These are phyloP conservation scores for Aspergillus neotritici DNA, from an alignment of 2,329 filamentous ascomycete genomes.

Conservation along the genomic window DNA sequence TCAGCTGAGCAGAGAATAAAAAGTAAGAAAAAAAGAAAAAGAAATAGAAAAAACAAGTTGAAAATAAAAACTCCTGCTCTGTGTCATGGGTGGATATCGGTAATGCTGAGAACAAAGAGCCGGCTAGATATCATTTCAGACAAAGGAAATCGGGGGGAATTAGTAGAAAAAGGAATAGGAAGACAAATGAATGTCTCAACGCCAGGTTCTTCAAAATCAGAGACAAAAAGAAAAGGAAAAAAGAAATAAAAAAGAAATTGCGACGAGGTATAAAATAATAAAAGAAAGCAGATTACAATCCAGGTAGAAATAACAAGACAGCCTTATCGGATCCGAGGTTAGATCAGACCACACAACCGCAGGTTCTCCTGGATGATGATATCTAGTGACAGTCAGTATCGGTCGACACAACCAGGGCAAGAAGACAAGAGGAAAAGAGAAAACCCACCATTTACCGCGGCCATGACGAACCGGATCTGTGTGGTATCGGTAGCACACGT, in stretches of 20 bases:
- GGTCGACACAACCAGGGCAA: neutral
- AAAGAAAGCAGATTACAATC: slow-evolving; percentile 24
- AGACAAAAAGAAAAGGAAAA: slow-evolving; percentile 24
- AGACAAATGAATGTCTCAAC: slow-evolving; percentile 29
- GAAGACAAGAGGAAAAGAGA: neutral
- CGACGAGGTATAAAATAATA: slow-evolving; percentile 22
- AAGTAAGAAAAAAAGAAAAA: slow-evolving; percentile 9
- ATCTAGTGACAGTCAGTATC: slow-evolving; percentile 52
- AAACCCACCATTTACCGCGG: slow-evolving; percentile 86
- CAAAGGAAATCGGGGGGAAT: slow-evolving; percentile 17
- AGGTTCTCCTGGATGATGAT: slow-evolving; percentile 99
- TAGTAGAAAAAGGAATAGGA: slow-evolving; percentile 17
- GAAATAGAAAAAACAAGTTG: slow-evolving; percentile 9
- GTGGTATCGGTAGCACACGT: slow-evolving; percentile 98
- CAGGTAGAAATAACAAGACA: slow-evolving; percentile 26
- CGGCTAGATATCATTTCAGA: slow-evolving; percentile 24
- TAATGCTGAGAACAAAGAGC: slow-evolving; percentile 23
- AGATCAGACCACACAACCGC: slow-evolving; percentile 93
- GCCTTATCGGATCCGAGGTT: slow-evolving; percentile 41
- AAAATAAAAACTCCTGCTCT: slow-evolving; percentile 19
- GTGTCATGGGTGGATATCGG: slow-evolving; percentile 22
- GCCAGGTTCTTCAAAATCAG: slow-evolving; percentile 28
- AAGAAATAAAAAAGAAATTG: slow-evolving; percentile 15
- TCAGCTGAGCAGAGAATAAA: slow-evolving; percentile 15
- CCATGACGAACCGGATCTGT: slow-evolving; percentile 99